phyloP scores from a whole-genome alignment of 2,329 filamentous ascomycete genomes.

The Plenodomus biglobosus region DNA sequence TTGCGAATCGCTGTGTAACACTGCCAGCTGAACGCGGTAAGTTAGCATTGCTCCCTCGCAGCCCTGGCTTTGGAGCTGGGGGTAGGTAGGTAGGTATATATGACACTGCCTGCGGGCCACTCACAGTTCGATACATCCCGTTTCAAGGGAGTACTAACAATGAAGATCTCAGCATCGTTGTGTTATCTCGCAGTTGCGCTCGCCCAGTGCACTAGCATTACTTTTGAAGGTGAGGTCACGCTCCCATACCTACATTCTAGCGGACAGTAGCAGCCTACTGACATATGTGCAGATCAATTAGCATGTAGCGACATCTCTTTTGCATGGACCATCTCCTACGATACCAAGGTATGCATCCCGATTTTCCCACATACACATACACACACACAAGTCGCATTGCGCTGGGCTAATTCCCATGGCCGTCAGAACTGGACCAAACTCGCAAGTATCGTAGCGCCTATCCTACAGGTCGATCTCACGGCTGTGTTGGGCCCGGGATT shows the following conservation, averaged over 20 bases:
- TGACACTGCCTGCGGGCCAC: too few species aligned
- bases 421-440: constrained; percentile 2
- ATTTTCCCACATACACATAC: too few species aligned
- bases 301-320: not conserved
- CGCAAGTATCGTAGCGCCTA: not conserved
- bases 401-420: not conserved
- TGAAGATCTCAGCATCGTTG: not conserved
- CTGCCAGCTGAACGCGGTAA: not conserved
- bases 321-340: not conserved
- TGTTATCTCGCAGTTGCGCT: not conserved
- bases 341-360: not conserved
- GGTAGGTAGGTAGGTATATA: not conserved
- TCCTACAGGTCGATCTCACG: not conserved
- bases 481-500: constrained; percentile 1
- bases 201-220: not conserved
- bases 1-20: not conserved
- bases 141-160: too few species aligned
- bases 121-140: too few species aligned
- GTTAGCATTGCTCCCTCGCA: too few species aligned
- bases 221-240: not conserved
- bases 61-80: too few species aligned
- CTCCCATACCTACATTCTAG: not conserved
- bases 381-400: not conserved
- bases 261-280: not conserved
- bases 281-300: not conserved